Conservation (phyloP, 495 filamentous ascomycete species). For the Pseudomonodictys pantanalensis region DNA sequence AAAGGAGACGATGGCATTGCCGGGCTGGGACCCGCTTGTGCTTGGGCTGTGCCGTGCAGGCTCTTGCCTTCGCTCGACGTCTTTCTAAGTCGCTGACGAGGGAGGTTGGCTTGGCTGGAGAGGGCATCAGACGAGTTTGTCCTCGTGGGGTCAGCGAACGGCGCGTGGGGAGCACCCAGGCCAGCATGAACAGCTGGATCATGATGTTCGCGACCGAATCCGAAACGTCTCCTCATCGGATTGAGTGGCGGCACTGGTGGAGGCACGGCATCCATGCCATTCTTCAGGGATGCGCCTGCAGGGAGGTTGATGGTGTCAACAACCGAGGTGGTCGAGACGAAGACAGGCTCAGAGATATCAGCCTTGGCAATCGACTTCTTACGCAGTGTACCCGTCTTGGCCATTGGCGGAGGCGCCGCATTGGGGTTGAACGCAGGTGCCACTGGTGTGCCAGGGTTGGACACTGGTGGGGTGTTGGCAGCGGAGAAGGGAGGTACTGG, state of each 20-base stretch:
- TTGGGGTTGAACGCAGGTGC: constrained; percentile 28
- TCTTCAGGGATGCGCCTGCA: constrained; percentile 41
- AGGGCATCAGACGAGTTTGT: constrained; percentile 31
- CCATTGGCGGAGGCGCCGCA: constrained; percentile 28
- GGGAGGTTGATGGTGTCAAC: constrained; percentile 51
- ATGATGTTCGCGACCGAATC: constrained; percentile 28
- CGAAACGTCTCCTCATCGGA: constrained; percentile 38
- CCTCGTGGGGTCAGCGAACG: constrained; percentile 21
- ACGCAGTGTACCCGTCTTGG: constrained; percentile 40
- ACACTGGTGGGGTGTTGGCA: constrained; percentile 57
- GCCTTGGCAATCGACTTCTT: constrained; percentile 71
- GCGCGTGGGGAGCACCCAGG: constrained; percentile 7
- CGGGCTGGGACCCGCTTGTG: constrained; percentile 15
- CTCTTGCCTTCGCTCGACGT: constrained; percentile 32
- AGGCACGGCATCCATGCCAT: constrained; percentile 37
- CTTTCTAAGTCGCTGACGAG: constrained; percentile 26
- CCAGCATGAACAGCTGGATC: constrained; percentile 12
- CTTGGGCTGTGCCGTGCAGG: constrained; percentile 21
- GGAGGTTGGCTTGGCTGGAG: constrained; percentile 9
- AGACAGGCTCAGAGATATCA: constrained; percentile 79
- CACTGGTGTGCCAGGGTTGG: constrained; percentile 41
- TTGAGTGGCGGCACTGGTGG: constrained; percentile 43
- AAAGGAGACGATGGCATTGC: constrained; percentile 15
- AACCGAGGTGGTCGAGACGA: constrained; percentile 73
- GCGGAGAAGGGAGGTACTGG: constrained; percentile 53